Base-by-base conservation (phyloP, 257 asterid species). In the Prunella vulgaris region DNA sequence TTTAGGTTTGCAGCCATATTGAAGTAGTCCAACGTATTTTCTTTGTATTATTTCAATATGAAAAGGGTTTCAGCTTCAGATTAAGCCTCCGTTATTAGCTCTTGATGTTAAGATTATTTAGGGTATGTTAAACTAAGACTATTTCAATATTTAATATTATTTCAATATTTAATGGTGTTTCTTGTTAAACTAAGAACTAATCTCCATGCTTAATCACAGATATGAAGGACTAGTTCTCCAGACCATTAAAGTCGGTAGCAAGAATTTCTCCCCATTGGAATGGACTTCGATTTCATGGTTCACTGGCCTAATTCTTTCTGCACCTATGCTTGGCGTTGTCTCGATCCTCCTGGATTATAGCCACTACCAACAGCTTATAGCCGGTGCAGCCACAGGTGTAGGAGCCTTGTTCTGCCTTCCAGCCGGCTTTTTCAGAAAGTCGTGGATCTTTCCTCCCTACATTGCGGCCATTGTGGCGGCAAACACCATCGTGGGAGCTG, bases 341-440 rank as follows among this genome's bases (percentile, higher is more conserved):
- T 84, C 98, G 2, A 52, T 82, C 76, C 90, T 76, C 70, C 96
- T 92, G 1, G 96, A 92, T 73, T 76, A 83, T 33, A 86, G 92
- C 72, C 81, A 51, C 49, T 72, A 81, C 51, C 98, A 85, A 27
- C 94, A 87, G 51, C 77, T 87, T 21, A 71, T 87, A 21, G 92
- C 96, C 2, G 98, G 87, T 4, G 84, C 84, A 28, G 89, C 93
- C 68, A 92, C 94, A 0, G 91, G 88, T 35, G 49, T 79, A 1
- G 98, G 98, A 8, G 98, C 92, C 14, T 81, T 87, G 64, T 89
- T 92, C 87, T 89, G 98, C 84, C 95, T 92, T 59, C 98, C 96
- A 0, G 95, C 92, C 0, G 98, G 98, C 18, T 89, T 89, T 37
- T 73, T 89, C 78, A 72, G 80, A 38, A 89, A 87, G n/a, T 74